Conservation (phyloP, 805 yeast genomes). For the Yamadazyma takamatsuzukensis region DNA sequence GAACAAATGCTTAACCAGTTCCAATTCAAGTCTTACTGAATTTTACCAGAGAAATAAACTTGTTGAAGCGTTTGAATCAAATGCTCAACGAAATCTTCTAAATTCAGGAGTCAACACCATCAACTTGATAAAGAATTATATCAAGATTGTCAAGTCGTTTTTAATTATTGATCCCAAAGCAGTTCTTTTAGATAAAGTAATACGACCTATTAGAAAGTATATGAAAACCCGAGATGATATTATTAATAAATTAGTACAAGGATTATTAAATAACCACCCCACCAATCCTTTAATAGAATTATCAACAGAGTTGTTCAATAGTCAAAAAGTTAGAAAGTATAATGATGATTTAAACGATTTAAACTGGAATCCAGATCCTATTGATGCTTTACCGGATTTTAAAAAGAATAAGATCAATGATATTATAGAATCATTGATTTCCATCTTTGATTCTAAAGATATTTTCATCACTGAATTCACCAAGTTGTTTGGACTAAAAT, state of each 20-base stretch:
- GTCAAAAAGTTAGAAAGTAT: slow-evolving; percentile 10
- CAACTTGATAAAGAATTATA: slow-evolving; percentile 65
- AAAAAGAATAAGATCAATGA: slow-evolving; percentile 58
- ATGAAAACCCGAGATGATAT: slow-evolving; percentile 74
- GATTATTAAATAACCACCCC: slow-evolving; percentile 48
- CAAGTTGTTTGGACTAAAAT: slow-evolving; percentile 52
- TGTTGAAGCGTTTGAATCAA: slow-evolving; percentile 46
- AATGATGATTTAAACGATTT: slow-evolving; percentile 46
- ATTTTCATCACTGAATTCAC: slow-evolving; percentile 65
- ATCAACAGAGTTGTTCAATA: slow-evolving; percentile 45
- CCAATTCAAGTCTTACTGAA: slow-evolving; percentile 22
- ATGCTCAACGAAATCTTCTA: slow-evolving; percentile 47
- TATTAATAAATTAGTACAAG: slow-evolving; percentile 63
- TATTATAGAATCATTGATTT: slow-evolving; percentile 64
- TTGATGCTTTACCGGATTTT: slow-evolving; percentile 87
- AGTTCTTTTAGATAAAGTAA: slow-evolving; percentile 72
- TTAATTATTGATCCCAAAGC: slow-evolving; percentile 82
- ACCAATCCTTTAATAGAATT: slow-evolving; percentile 48
- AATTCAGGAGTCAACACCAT: slow-evolving; percentile 82
- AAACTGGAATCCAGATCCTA: slow-evolving; percentile 81
- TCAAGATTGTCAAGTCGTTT: slow-evolving; percentile 68
- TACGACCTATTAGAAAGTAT: slow-evolving; percentile 70
- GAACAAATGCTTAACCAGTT: slow-evolving; percentile 41
- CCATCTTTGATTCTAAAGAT: slow-evolving; percentile 68
- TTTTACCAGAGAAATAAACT: slow-evolving; percentile 47